Evolutionary conservation across 164 flowering plant species (phyloP), one percentile per base, ranked within the genome.

Genomic region (Stephania yunnanensis): DNA sequence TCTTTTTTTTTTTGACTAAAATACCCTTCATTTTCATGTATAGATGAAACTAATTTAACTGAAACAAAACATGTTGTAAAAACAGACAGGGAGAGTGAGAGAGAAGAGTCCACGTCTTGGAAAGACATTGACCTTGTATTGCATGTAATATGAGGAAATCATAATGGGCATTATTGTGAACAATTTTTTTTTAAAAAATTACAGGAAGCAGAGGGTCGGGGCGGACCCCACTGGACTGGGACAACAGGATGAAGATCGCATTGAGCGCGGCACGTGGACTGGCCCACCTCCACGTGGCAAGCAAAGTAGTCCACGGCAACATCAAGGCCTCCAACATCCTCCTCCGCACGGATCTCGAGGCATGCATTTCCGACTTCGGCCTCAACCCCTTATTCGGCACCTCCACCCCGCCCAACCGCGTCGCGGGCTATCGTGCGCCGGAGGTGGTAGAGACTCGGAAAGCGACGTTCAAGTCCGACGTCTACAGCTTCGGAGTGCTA

Each of bases 151-250:
- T 2, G 42, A 2, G 4, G 3, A 36, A 36, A 36, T 36, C 42
- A 4, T 36, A 36, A 36, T 36, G 71, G 71, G 71, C 31, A 31
- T 10, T 25, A 64, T 30, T 44, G 70, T 30, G 22, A 61, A 61
- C 42, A 36, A 36, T 25, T 0, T 25, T 25, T 25, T 25, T 25
- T 25, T 25, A 25, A n/a, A n/a, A n/a, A n/a, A n/a, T n/a, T 78
- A 46, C 85, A 95, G 99, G 99, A 0, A 95, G 98, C 78, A 85
- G 99, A 82, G 99, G 99, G 0, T 91, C 99, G 4, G 99, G 99
- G 8, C 86, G 97, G 0, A 89, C 97, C 5, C 94, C 97, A 7
- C 78, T 95, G 25, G 96, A 92, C 81, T 95, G 99, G 99, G 98
- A 92, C 74, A 83, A 80, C 84, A 80, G 99, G 71, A 83, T 95